Conservation (phyloP, 495 filamentous ascomycete species). For the Neurospora sp. region DNA sequence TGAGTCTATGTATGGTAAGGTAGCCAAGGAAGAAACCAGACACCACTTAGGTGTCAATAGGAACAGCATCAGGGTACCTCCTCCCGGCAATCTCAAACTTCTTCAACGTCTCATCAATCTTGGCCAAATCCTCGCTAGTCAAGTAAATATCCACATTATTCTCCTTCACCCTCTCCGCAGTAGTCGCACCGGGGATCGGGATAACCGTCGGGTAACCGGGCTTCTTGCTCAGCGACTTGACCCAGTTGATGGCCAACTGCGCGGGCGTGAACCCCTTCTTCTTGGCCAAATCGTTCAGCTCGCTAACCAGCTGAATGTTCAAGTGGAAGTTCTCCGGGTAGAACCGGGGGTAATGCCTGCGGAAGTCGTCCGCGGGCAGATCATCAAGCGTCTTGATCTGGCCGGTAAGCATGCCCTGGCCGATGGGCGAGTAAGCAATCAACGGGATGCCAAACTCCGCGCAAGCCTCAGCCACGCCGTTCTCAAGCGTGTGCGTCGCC, state of each 20-base stretch:
- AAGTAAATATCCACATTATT: conserved; percentile 34
- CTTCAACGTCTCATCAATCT: conserved; percentile 32
- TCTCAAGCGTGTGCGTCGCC: conserved; percentile 51
- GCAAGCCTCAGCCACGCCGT: conserved; percentile 57
- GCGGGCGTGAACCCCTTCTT: conserved; percentile 59
- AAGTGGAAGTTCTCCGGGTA: conserved; percentile 55
- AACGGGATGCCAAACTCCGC: conserved; percentile 63
- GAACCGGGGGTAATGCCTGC: conserved; percentile 51
- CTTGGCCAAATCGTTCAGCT: conserved; percentile 54
- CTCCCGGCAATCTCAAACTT: conserved; percentile 26
- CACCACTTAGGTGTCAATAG: background rate
- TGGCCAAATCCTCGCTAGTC: conserved; percentile 30
- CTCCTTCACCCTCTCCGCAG: conserved; percentile 32
- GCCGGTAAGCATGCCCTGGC: conserved; percentile 54
- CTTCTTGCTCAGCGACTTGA: conserved; percentile 47
- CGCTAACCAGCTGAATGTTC: conserved; percentile 60
- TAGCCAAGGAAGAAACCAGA: background rate
- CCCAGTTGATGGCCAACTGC: conserved; percentile 72
- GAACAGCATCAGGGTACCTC: conserved; percentile 22
- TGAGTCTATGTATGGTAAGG: background rate
- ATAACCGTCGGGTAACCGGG: conserved; percentile 45
- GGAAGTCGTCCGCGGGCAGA: conserved; percentile 48
- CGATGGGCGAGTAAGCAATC: conserved; percentile 43
- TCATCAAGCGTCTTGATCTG: conserved; percentile 53
- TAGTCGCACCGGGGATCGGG: conserved; percentile 66